phyloP scores from a whole-genome alignment of 2,329 filamentous ascomycete species.

The Salinomyces thailandicus region DNA sequence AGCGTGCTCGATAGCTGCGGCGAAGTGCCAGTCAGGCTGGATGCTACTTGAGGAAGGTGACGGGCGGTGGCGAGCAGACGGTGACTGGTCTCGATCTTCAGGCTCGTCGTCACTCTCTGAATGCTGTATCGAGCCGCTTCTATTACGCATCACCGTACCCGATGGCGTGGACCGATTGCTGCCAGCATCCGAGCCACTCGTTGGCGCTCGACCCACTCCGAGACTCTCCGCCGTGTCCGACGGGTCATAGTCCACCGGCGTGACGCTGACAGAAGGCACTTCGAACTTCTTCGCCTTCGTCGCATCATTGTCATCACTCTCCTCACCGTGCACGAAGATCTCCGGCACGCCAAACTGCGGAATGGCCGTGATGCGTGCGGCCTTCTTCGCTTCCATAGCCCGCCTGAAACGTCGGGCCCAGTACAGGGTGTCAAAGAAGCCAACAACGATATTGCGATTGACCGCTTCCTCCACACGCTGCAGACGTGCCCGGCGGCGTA shows the following conservation, averaged over 20 bases:
- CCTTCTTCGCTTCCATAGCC: constrained; percentile 59
- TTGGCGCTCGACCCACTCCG: constrained; percentile 12
- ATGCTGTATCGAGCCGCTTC: constrained; percentile 24
- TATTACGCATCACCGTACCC: constrained; percentile 9
- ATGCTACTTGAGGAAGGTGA: constrained; percentile 18
- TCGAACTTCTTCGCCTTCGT: constrained; percentile 24
- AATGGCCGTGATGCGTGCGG: constrained; percentile 64
- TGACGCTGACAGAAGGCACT: constrained; percentile 23
- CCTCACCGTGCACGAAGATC: constrained; percentile 77
- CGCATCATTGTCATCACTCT: constrained; percentile 42
- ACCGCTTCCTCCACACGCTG: constrained; percentile 94
- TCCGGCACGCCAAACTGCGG: constrained; percentile 79
- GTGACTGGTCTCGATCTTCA: constrained; percentile 2
- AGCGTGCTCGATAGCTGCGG: constrained; percentile 31
- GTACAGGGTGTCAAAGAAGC: constrained; percentile 92
- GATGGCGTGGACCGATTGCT: constrained; percentile 5
- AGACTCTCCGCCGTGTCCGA: constrained; percentile 25
- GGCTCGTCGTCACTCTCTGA: constrained; percentile 7
- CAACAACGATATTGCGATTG: constrained; percentile 75
- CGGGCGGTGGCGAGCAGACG: constrained; percentile 16
- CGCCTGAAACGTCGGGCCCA: constrained; percentile 76
- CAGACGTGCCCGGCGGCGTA: constrained; percentile 77
- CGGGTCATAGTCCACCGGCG: constrained; percentile 22
- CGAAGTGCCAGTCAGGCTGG: constrained; percentile 38
- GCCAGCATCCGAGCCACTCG: constrained; percentile 8